Evolutionary conservation across 805 yeast genomes (phyloP).

Genomic region (Sugiyamaella qingdaonensis): DNA sequence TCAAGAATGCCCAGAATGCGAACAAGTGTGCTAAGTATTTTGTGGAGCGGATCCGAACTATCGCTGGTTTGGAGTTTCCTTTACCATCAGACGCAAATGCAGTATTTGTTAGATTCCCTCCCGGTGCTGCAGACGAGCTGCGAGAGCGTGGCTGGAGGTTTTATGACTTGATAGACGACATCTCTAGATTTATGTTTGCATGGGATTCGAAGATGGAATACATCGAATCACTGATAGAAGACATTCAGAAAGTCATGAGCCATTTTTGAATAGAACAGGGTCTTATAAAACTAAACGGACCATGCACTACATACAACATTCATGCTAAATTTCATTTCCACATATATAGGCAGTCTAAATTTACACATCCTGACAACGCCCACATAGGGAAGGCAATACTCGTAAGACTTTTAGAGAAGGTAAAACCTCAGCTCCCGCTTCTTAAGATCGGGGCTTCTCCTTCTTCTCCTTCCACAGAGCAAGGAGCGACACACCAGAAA

Average conservation of each 20-base stretch:
- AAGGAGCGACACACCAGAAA: slow-evolving; percentile 98
- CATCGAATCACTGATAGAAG: not conserved
- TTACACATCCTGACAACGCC: not conserved
- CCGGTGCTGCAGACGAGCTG: not conserved
- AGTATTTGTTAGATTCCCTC: slow-evolving; percentile 7
- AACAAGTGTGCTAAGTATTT: slow-evolving; percentile 6
- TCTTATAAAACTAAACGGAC: not conserved
- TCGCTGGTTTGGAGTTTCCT: not conserved
- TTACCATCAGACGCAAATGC: slow-evolving; percentile 7
- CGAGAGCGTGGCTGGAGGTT: slow-evolving; percentile 4
- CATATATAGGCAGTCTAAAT: slow-evolving; percentile 1
- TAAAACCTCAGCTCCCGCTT: slow-evolving; percentile 30
- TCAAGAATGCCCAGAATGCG: slow-evolving; percentile 5
- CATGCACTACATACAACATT: not conserved
- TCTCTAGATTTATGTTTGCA: slow-evolving; percentile 6
- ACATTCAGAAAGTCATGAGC: not conserved
- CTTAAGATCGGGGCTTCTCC: slow-evolving; percentile 99
- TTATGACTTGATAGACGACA: slow-evolving; percentile 3
- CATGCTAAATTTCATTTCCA: slow-evolving; percentile 2
- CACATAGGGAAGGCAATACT: not conserved
- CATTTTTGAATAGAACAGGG: not conserved
- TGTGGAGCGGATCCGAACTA: not conserved
- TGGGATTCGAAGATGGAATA: slow-evolving; percentile 5
- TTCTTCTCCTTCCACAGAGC: slow-evolving; percentile 99
- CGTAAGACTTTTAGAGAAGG: not conserved